Evolutionary conservation across 192 early-diverging fungal species (phyloP).

Genomic region (Paraglomus brasilianum): DNA sequence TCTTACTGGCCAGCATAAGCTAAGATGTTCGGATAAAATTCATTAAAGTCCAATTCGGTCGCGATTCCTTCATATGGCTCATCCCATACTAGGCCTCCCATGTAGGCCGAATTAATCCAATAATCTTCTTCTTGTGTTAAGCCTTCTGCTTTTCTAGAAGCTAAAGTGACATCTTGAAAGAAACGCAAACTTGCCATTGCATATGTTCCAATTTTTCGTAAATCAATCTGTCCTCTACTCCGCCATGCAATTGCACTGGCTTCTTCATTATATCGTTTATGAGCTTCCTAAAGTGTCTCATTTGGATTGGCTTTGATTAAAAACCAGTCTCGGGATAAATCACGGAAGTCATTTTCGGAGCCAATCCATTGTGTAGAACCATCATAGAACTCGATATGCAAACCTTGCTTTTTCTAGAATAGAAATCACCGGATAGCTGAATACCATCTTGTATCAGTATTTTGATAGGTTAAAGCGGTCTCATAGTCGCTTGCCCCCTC

Average conservation of each 20-base stretch:
- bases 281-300: background rate
- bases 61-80: background rate
- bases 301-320: slow-evolving; percentile 6
- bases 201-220: slow-evolving; percentile 4
- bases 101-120: background rate
- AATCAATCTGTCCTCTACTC: background rate
- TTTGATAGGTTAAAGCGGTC: background rate
- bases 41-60: no score
- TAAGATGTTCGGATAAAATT: no score
- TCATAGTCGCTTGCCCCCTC: background rate
- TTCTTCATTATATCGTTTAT: background rate
- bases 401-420: background rate
- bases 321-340: slow-evolving; percentile 3
- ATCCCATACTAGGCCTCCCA: background rate
- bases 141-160: background rate
- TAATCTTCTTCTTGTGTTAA: background rate
- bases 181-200: background rate
- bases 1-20: no score
- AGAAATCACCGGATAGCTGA: background rate
- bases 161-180: slow-evolving; percentile 3
- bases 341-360: background rate
- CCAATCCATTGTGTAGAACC: background rate
- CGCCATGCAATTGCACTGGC: background rate
- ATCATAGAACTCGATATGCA: background rate
- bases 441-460: slow-evolving; percentile 10